Evolutionary conservation across 2,329 filamentous ascomycete species (phyloP), one percentile per base, ranked within the genome.

Genomic region (Canariomyces notabilis): DNA sequence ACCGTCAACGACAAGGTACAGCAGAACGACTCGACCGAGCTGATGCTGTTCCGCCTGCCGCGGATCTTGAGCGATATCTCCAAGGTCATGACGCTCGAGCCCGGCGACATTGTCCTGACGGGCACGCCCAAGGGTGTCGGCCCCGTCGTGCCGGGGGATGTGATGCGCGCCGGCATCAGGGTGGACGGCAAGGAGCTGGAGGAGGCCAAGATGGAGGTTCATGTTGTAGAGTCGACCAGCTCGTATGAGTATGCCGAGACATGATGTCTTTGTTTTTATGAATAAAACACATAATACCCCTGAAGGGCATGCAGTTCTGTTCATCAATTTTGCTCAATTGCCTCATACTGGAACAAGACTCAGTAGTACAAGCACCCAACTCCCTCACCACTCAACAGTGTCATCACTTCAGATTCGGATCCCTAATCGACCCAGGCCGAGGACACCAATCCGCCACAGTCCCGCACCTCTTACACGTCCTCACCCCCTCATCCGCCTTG

Each of bases 81-180:
- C 55, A 84, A 84, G 64, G 90, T 97, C 48, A 96, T 97, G 89
- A 89, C 89, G 7, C 74, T 98, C 49, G 85, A 95, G 67, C 80
- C 86, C 61, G 93, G 91, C 39, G 93, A 98, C 67, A 83, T 98
- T 61, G 82, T 98, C 39, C 71, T 98, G 58, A 98, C 93, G n/a
- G 93, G 93, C 15, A 98, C 93, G 41, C 93, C 93, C 40, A 96
- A 96, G 71, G 93, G 93, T 11, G 93, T 98, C 2, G 93, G 93
- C 1, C 76, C 83, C 16, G 89, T 95, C 2, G 80, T 82, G 50
- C 82, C 87, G 1, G 93, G 93, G 2, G 90, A 98, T 69, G 74
- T 91, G 23, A 88, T 98, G 77, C 83, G 77, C 53, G 90, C 87
- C 20, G 89, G 89, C 4, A 74, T 97, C 57, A 82, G 80, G 63